Evolutionary conservation across 2,329 filamentous ascomycete species (phyloP).

Genomic region (Penicillium sp.): DNA sequence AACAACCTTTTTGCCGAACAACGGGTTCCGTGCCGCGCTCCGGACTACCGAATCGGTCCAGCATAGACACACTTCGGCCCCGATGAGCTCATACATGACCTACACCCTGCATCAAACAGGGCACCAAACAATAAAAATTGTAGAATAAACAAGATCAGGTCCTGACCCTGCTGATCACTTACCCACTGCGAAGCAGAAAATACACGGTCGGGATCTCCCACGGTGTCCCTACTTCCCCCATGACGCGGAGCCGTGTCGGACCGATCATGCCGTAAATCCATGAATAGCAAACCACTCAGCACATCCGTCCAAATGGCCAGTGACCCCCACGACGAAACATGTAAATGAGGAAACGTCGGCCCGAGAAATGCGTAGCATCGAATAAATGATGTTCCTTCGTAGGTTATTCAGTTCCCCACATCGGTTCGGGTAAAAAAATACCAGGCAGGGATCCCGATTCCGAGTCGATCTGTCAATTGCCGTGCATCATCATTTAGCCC

Average conservation of each 20-base stretch:
- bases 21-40: conserved; percentile 10
- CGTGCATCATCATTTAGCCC: background rate
- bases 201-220: conserved; percentile 3
- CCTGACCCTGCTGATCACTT: background rate
- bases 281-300: no score
- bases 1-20: conserved; percentile 2
- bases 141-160: background rate
- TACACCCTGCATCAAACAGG: background rate
- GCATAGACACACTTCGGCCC: background rate
- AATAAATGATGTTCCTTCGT: background rate
- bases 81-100: background rate
- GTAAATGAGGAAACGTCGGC: background rate
- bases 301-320: background rate
- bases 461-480: conserved; percentile 1
- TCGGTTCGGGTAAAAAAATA: conserved; percentile 9
- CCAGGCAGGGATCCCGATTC: conserved; percentile 8
- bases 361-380: background rate
- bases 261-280: background rate
- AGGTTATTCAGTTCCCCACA: conserved; percentile 4
- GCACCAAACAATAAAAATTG: background rate
- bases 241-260: conserved; percentile 7
- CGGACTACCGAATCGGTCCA: conserved; percentile 21
- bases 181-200: background rate
- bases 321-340: background rate
- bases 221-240: background rate